Evolutionary conservation across 768 basidiomycete species (phyloP).

Genomic region (Holtermanniella nyarrowii): DNA sequence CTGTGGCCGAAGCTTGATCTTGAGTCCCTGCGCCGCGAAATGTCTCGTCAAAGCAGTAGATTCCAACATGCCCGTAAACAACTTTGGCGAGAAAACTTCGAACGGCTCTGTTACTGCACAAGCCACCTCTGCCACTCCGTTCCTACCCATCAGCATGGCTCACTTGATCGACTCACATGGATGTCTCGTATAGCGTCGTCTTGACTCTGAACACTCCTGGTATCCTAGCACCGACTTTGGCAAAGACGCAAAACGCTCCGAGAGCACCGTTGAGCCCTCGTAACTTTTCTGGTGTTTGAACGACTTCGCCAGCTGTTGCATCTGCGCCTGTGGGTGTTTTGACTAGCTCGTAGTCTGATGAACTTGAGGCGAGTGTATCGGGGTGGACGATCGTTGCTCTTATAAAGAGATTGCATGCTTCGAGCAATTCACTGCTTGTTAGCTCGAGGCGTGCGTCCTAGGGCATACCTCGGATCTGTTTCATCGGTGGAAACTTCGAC

Average conservation of each 20-base stretch:
- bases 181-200: conserved; percentile 37
- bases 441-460: conserved; percentile 1
- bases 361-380: conserved; percentile 1
- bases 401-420: conserved; percentile 35
- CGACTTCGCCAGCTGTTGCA: conserved; percentile 38
- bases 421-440: conserved; percentile 20
- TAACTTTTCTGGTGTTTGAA: conserved; percentile 38
- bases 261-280: conserved; percentile 26
- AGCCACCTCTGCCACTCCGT: conserved; percentile 21
- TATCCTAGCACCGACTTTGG: conserved; percentile 36
- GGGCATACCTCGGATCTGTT: not conserved
- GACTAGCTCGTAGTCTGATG: conserved; percentile 20
- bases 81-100: conserved; percentile 41
- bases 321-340: conserved; percentile 35
- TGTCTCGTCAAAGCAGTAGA: conserved; percentile 38
- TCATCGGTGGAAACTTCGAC: conserved; percentile 23
- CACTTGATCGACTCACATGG: conserved; percentile 22
- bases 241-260: conserved; percentile 39
- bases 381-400: conserved; percentile 34
- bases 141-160: conserved; percentile 7
- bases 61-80: conserved; percentile 40
- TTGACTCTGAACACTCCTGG: conserved; percentile 39
- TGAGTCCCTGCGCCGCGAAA: conserved; percentile 40
- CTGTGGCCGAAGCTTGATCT: conserved; percentile 37
- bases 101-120: conserved; percentile 34